Evolutionary conservation across 192 early-diverging fungal genomes (phyloP).

Genomic region (Pilaira anomala): DNA sequence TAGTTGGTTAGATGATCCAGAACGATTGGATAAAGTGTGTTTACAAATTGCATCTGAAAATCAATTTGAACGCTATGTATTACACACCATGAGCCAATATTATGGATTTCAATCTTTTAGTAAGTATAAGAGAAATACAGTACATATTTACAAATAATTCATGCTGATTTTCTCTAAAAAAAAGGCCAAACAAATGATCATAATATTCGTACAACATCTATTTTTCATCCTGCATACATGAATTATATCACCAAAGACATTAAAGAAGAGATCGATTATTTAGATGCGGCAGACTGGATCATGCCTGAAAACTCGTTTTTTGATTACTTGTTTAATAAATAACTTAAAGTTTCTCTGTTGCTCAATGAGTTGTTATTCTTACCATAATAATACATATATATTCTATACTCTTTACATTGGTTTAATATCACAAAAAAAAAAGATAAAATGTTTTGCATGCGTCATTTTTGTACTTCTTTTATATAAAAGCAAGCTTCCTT

Average conservation of each 20-base stretch:
- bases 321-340: conserved; percentile 14
- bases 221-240: conserved; percentile 4
- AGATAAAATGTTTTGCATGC: background rate
- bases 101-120: conserved; percentile 48
- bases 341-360: background rate
- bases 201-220: background rate
- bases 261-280: background rate
- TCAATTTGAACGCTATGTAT: conserved; percentile 48
- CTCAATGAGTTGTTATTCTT: background rate
- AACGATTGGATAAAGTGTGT: conserved; percentile 24
- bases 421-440: too few species aligned
- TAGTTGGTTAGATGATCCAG: conserved; percentile 13
- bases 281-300: background rate
- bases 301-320: conserved; percentile 13
- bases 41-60: conserved; percentile 46
- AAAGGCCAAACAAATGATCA: conserved; percentile 1
- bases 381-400: too few species aligned
- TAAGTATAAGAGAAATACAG: conserved; percentile 31
- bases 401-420: too few species aligned
- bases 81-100: conserved; percentile 46
- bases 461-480: background rate
- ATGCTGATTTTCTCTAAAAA: background rate
- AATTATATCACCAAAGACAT: background rate
- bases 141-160: background rate
- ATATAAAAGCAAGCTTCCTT: background rate